Evolutionary conservation across 75 land plant species (phyloP).

Genomic region (Picea glauca): DNA sequence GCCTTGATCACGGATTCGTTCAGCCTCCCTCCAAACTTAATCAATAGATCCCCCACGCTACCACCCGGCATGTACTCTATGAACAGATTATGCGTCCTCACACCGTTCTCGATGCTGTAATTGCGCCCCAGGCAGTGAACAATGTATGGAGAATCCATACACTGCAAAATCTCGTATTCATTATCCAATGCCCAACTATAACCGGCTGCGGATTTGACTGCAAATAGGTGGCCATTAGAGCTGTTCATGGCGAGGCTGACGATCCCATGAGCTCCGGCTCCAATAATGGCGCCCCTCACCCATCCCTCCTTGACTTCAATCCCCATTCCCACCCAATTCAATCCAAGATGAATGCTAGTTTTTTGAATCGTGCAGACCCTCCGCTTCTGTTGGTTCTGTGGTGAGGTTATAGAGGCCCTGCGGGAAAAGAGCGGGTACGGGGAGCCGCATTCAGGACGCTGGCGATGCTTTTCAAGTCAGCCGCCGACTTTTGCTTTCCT

Average conservation of each 20-base stretch:
- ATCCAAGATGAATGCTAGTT: neutral
- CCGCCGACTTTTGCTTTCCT: too few species aligned
- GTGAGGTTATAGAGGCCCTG: too few species aligned
- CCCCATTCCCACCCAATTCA: neutral
- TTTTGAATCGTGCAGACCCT: neutral
- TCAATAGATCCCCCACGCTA: conserved; percentile 36
- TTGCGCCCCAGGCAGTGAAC: conserved; percentile 37
- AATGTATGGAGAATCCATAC: conserved; percentile 29
- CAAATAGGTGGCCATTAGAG: conserved; percentile 40
- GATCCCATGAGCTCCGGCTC: conserved; percentile 46
- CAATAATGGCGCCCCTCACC: conserved; percentile 39
- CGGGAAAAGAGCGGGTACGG: too few species aligned
- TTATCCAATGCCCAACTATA: conserved; percentile 23
- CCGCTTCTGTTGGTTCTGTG: neutral
- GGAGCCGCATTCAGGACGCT: too few species aligned
- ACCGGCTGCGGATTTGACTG: conserved; percentile 36
- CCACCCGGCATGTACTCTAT: conserved; percentile 75
- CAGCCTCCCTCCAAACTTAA: conserved; percentile 42
- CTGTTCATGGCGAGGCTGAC: conserved; percentile 43
- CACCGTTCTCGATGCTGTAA: conserved; percentile 17
- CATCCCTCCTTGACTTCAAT: conserved; percentile 13
- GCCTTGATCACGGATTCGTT: conserved; percentile 36
- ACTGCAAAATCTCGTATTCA: conserved; percentile 32
- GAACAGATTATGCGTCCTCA: conserved; percentile 22
- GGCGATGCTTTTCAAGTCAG: too few species aligned